Evolutionary conservation across 2,329 filamentous ascomycete genomes (phyloP), one percentile per base, ranked within the genome.

Genomic region (Aspergillus sp.): DNA sequence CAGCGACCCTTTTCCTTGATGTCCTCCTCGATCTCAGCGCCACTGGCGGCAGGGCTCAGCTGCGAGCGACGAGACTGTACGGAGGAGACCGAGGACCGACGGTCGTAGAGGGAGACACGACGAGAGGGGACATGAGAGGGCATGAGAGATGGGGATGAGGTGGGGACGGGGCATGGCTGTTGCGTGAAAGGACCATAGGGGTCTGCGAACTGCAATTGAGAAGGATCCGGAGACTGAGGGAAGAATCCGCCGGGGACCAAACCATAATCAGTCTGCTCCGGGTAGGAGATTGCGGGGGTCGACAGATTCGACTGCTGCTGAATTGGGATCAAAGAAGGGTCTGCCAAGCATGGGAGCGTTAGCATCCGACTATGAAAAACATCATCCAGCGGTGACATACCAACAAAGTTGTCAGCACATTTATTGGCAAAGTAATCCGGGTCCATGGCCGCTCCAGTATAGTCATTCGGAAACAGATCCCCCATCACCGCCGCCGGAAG

Each of bases 21-120:
- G 67, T 89, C 87, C 65, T 88, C 86, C 21, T 78, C 76, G 54
- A 77, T 71, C 65, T 88, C 85, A 50, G 84, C 77, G 52, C 80
- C 81, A 67, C 82, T 87, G 61, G 81, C 79, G 60, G 78, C 74
- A 54, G 75, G 81, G 70, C 83, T 86, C 59, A 82, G 75, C 62
- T 79, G 80, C 1, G 85, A 84, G 48, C 73, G 82, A 47, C 79
- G 82, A 1, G 89, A 91, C 57, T 85, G 85, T 56, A 85, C 84
- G 14, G 89, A 92, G 19, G 83, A 82, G 56, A 88, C 79, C 45
- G 89, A 93, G 49, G 83, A 83, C 47, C 87, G 80, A 41, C 88
- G 81, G 52, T 81, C 78, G 40, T 75, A 72, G 51, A 67, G 69
- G 3, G 70, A 66, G 9, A 63, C 63, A 5, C 73, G 69, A 68